Percentiles rank a stretch among this genome's conserved stretches.
phyloP scores from a whole-genome alignment of 768 basidiomycete genomes.

The Suillus decipiens region DNA sequence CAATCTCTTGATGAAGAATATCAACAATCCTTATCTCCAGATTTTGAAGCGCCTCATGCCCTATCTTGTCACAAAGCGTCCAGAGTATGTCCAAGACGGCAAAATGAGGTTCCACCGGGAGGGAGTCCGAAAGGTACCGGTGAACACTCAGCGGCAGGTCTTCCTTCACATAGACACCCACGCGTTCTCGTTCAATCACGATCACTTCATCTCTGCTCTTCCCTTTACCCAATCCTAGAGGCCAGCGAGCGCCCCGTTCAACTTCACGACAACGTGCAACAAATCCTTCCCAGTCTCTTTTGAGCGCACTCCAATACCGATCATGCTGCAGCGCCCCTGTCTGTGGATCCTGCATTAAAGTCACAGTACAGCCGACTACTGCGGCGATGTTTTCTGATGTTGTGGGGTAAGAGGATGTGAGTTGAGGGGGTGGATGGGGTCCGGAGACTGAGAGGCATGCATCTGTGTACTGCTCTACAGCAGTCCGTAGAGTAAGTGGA shows the following conservation, averaged over 20 bases:
- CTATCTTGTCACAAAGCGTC: constrained; percentile 62
- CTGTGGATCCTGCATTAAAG: constrained; percentile 67
- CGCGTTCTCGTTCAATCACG: constrained; percentile 77
- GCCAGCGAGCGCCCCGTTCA: constrained; percentile 86
- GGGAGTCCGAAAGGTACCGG: constrained; percentile 46
- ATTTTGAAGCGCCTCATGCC: constrained; percentile 52
- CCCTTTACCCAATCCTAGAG: constrained; percentile 61
- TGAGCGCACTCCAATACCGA: constrained; percentile 82
- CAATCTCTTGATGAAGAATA: constrained; percentile 74
- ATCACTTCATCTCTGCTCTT: constrained; percentile 47
- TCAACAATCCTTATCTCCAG: constrained; percentile 63
- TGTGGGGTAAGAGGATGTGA: constrained; percentile 63
- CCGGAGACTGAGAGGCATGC: constrained; percentile 68
- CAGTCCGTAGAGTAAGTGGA: constrained; percentile 73
- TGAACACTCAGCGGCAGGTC: constrained; percentile 67
- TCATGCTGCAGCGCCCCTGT: constrained; percentile 80
- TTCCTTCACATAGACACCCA: constrained; percentile 61
- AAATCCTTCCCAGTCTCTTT: constrained; percentile 95
- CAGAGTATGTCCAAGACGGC: constrained; percentile 62
- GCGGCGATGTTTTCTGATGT: constrained; percentile 76
- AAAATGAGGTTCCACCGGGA: constrained; percentile 51
- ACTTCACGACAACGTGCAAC: constrained; percentile 87
- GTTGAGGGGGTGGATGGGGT: constrained; percentile 49
- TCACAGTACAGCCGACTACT: constrained; percentile 85
- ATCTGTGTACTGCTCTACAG: constrained; percentile 81